Conservation (phyloP, 495 filamentous ascomycete genomes). For the Platismatia glauca region DNA sequence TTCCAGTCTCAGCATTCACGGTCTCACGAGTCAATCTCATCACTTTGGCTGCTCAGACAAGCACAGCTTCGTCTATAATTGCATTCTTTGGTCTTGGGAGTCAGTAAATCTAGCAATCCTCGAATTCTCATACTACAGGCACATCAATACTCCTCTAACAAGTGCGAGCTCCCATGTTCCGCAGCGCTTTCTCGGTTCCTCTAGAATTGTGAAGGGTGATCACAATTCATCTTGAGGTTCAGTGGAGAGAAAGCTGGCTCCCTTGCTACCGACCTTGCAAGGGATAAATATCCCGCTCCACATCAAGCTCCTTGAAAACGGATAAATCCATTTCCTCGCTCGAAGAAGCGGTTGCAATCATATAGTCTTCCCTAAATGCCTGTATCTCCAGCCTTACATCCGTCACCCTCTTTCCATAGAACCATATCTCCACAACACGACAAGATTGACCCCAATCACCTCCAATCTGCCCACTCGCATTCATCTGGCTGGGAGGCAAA, state of each 20-base stretch:
- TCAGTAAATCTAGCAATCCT: background rate
- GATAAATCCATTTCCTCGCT: conserved; percentile 2
- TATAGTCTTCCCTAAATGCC: conserved; percentile 52
- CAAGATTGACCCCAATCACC: conserved; percentile 43
- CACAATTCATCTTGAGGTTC: background rate
- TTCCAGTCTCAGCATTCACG: background rate
- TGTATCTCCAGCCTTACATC: conserved; percentile 53
- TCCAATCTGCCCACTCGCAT: background rate
- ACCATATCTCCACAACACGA: conserved; percentile 42
- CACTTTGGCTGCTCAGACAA: background rate
- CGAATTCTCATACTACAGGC: background rate
- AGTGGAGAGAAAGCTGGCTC: no score
- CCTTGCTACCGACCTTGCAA: background rate
- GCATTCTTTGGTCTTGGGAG: background rate
- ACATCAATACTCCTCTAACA: background rate
- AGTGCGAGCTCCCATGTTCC: background rate
- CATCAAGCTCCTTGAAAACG: conserved; percentile 21
- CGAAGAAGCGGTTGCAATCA: conserved; percentile 48
- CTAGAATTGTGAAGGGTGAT: background rate
- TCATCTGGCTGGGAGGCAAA: conserved; percentile 24
- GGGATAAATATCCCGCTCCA: conserved; percentile 26
- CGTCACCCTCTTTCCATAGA: conserved; percentile 39
- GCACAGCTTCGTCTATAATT: background rate
- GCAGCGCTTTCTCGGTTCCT: background rate
- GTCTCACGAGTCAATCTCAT: background rate